Evolutionary conservation across 257 asterid species (phyloP).

Genomic region (Solanum tacnaense): DNA sequence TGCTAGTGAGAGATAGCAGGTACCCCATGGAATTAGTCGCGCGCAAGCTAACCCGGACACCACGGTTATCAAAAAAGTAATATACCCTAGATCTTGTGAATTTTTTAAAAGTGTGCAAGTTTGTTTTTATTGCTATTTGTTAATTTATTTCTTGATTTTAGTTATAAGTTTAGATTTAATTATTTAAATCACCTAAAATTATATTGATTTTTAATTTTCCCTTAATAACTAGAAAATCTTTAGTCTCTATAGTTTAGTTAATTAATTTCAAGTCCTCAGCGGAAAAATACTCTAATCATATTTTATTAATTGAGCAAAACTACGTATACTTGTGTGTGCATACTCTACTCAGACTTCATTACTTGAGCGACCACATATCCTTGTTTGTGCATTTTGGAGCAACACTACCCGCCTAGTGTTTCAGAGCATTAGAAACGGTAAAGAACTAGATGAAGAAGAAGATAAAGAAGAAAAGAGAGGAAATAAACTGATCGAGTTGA

Average conservation of each 20-base stretch:
- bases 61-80: neutral
- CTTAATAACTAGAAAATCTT: neutral
- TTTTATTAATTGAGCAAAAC: neutral
- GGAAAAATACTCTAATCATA: neutral
- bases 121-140: neutral
- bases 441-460: neutral
- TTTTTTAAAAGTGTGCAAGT: neutral
- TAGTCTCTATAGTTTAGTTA: neutral
- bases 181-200: neutral
- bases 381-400: neutral
- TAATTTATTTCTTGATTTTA: neutral
- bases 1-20: neutral
- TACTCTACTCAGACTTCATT: neutral
- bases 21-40: neutral
- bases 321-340: neutral
- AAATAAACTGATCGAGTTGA: neutral
- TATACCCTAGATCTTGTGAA: neutral
- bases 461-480: neutral
- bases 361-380: neutral
- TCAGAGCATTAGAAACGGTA: neutral
- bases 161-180: neutral
- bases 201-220: neutral
- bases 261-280: neutral
- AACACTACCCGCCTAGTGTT: neutral
- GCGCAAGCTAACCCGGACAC: neutral